Conservation (phyloP, 2,329 filamentous ascomycete species). For the Leptographium wingfieldii region DNA sequence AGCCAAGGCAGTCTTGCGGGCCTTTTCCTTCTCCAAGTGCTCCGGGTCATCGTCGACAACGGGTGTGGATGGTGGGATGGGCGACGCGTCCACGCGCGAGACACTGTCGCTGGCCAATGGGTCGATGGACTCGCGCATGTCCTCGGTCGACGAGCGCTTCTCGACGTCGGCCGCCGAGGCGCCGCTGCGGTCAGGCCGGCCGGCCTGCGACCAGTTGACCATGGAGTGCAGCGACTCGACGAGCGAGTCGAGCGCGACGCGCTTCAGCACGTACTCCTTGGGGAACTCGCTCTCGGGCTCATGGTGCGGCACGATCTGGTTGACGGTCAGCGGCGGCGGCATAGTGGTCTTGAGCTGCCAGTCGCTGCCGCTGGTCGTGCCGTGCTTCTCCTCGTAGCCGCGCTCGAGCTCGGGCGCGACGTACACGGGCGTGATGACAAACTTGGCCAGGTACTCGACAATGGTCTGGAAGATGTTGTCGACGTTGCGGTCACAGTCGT, state of each 20-base stretch:
- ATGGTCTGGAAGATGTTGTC: conserved; percentile 96
- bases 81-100: conserved; percentile 49
- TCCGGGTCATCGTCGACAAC: conserved; percentile 78
- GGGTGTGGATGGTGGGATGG: conserved; percentile 3
- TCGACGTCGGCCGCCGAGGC: conserved; percentile 32
- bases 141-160: conserved; percentile 38
- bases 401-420: conserved; percentile 71
- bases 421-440: conserved; percentile 66
- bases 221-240: conserved; percentile 82
- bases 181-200: conserved; percentile 48
- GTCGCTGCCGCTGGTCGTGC: conserved; percentile 50
- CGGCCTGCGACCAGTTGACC: conserved; percentile 72
- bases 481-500: conserved; percentile 89
- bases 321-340: conserved; percentile 73
- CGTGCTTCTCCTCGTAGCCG: conserved; percentile 67
- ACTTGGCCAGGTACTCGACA: conserved; percentile 83
- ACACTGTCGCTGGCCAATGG: conserved; percentile 47
- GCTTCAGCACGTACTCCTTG: conserved; percentile 82
- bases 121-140: conserved; percentile 64
- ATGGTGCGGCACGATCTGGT: conserved; percentile 50
- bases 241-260: conserved; percentile 74
- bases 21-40: conserved; percentile 89
- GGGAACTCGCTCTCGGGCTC: conserved; percentile 62
- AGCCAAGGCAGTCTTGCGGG: conserved; percentile 79
- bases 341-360: conserved; percentile 82